Base-by-base conservation (phyloP, 768 basidiomycete genomes). In the Calocybe indica region DNA sequence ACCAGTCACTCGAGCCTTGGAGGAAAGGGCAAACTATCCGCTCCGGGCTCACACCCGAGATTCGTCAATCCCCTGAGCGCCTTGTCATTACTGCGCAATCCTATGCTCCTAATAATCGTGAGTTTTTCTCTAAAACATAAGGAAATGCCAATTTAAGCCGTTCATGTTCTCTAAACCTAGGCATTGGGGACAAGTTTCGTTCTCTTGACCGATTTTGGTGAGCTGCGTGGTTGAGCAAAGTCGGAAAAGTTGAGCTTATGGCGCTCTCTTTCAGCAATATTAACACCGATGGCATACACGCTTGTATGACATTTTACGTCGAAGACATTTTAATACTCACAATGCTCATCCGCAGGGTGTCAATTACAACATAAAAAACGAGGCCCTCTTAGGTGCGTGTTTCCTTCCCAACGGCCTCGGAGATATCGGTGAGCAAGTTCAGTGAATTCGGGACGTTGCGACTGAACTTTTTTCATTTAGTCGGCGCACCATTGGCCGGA, bases 401-500 rank as follows among this genome's bases (percentile, higher is more conserved):
- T 74, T 72, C 55, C 59, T 71, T n/a, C 73, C 72, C 2, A 58
- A 59, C 10, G 74, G 74, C 9, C 22, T 73, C 1, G 74, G 72
- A 6, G 69, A 72, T 48, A 63, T 71, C 28, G 54, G 73, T 73
- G 11, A 11, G 13, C 22, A 28, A 13, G 7, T 5, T 8, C 12
- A 7, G 6, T 8, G 15, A 11, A 15, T 15, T 15, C 13, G n/a
- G 10, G 15, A 41, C 13, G 22, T 34, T 60, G 12, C 53, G 54
- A 1, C 15, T n/a, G 8, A 15, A n/a, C 34, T 33, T 36, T 34
- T 8, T 12, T 42, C n/a, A 14, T 30, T 1, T 40, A 78, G 75
- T 71, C n/a, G 78, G 79, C 5, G 71, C 78, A 6, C 69, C 71
- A 0, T 52, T 78, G 8, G 62, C 74, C 0, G 78, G 79, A 2